Conservation (phyloP, 345 rosid genomes). For the Kandelia obovata region DNA sequence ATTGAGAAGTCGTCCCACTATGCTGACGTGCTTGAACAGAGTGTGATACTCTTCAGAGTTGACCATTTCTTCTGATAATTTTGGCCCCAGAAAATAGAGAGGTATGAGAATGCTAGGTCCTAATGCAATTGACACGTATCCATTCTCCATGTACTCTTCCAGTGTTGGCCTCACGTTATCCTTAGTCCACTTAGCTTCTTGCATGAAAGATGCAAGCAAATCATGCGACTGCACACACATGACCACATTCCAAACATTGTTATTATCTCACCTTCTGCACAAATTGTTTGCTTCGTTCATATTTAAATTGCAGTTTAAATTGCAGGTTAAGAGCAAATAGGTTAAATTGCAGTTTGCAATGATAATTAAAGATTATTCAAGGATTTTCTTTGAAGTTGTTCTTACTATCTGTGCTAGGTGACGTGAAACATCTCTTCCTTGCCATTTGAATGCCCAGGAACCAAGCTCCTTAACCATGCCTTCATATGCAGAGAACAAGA, state of each 20-base stretch:
- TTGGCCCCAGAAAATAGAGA: neutral
- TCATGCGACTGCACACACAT: constrained; percentile 12
- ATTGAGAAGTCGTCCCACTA: too few species aligned
- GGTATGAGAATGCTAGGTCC: constrained; percentile 19
- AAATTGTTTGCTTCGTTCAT: neutral
- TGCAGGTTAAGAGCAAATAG: too few species aligned
- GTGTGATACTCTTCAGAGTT: too few species aligned
- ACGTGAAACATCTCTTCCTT: constrained; percentile 11
- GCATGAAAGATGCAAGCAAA: constrained; percentile 8
- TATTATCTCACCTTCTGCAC: neutral
- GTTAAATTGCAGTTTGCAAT: too few species aligned
- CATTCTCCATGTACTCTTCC: constrained; percentile 16
- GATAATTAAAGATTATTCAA: neutral
- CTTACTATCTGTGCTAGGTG: constrained; percentile 16
- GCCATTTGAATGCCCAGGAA: constrained; percentile 4
- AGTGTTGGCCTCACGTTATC: constrained; percentile 8
- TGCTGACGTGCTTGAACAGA: too few species aligned
- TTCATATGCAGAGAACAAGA: constrained; percentile 12
- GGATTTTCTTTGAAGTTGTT: neutral
- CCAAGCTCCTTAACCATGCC: constrained; percentile 11
- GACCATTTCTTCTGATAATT: too few species aligned
- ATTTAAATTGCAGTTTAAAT: too few species aligned
- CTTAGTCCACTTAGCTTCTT: constrained; percentile 13
- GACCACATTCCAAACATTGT: neutral
- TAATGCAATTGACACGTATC: constrained; percentile 16